Percentiles rank a stretch among this genome's conserved stretches.
phyloP scores from a whole-genome alignment of 2,329 filamentous ascomycete genomes.

The Hyphodiscus sp. region DNA sequence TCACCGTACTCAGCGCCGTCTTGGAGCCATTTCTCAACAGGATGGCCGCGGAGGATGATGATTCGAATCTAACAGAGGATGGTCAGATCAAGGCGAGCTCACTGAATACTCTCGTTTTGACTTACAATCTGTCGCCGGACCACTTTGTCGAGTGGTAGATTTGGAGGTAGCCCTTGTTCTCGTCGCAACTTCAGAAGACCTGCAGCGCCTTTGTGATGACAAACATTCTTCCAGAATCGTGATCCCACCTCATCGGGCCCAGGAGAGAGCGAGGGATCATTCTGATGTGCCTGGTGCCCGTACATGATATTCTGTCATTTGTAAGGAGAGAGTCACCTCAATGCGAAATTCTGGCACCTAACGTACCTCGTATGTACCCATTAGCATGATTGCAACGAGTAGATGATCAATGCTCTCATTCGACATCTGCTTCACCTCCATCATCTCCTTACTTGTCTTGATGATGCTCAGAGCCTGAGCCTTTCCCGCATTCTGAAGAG shows the following conservation, averaged over 20 bases:
- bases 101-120: slow-evolving; percentile 7
- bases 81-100: neutral
- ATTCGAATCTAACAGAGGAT: slow-evolving; percentile 7
- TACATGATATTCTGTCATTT: slow-evolving; percentile 5
- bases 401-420: slow-evolving; percentile 20
- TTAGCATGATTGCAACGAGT: slow-evolving; percentile 20
- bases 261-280: neutral
- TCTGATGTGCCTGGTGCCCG: neutral
- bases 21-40: slow-evolving; percentile 9
- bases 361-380: slow-evolving; percentile 19
- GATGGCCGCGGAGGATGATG: slow-evolving; percentile 8
- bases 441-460: slow-evolving; percentile 15
- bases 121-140: slow-evolving; percentile 10
- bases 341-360: neutral
- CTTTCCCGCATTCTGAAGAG: slow-evolving; percentile 8
- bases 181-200: slow-evolving; percentile 18
- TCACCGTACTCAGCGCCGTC: slow-evolving; percentile 12
- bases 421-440: slow-evolving; percentile 11
- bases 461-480: slow-evolving; percentile 10
- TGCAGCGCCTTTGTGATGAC: slow-evolving; percentile 19
- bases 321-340: neutral
- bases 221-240: slow-evolving; percentile 10
- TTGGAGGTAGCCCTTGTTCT: slow-evolving; percentile 5
- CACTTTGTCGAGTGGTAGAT: slow-evolving; percentile 11
- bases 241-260: slow-evolving; percentile 3